A percentile compares a stretch with the other conserved stretches of the same genome.
These are phyloP conservation scores for Penicillium ochrochloron DNA, from an alignment of 495 filamentous ascomycete genomes.

Conservation along the genomic window DNA sequence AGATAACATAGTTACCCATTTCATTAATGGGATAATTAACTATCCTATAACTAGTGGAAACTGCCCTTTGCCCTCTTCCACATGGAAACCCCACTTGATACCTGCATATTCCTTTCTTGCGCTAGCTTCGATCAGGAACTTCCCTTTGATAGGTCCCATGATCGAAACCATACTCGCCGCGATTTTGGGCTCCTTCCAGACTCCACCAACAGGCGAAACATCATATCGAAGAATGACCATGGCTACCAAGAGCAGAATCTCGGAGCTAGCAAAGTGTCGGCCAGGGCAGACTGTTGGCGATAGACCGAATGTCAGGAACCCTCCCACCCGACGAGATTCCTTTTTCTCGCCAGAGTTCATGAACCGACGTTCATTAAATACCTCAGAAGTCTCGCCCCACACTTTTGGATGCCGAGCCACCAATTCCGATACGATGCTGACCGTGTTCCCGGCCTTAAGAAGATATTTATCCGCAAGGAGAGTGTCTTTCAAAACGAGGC, in stretches of 20 bases:
- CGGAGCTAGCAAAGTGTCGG: conserved; percentile 50
- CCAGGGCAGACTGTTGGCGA: conserved; percentile 52
- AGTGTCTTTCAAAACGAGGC: conserved; percentile 37
- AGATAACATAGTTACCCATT: too few relatives aligned
- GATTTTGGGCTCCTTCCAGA: conserved; percentile 29
- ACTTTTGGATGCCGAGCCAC: conserved; percentile 27
- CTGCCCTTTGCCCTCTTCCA: conserved; percentile 31
- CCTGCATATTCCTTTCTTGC: conserved; percentile 30
- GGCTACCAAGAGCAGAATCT: conserved; percentile 43
- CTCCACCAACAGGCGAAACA: conserved; percentile 28
- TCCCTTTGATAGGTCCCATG: conserved; percentile 19
- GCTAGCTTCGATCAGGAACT: conserved; percentile 24
- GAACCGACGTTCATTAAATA: conserved; percentile 40
- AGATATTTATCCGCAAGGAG: conserved; percentile 39
- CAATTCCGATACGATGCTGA: conserved; percentile 31
- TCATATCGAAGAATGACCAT: conserved; percentile 49
- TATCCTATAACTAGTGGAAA: conserved; percentile 34
- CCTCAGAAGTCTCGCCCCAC: conserved; percentile 33
- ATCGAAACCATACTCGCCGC: conserved; percentile 27
- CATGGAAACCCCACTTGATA: conserved; percentile 29
- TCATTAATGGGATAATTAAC: not conserved
- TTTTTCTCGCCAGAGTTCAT: conserved; percentile 21
- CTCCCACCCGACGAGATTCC: conserved; percentile 25
- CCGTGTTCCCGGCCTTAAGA: conserved; percentile 31
- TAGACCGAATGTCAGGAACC: conserved; percentile 48